phyloP scores from a whole-genome alignment of 169 alveolate species.

The Plasmodium adleri region DNA sequence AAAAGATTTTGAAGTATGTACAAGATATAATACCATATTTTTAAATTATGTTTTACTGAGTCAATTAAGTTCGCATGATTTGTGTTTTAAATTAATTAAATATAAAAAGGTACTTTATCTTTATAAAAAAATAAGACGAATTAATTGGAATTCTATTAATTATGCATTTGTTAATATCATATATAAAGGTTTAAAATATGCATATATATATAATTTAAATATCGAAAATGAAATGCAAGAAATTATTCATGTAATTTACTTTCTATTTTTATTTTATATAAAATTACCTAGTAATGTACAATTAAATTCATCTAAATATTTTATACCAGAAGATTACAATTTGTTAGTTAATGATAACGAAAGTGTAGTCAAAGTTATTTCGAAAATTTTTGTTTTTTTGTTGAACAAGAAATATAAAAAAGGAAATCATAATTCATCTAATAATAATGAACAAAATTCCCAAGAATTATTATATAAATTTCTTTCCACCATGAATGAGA shows the following conservation, averaged over 20 bases:
- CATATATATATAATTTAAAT: constrained; percentile 54
- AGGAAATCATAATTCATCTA: neutral
- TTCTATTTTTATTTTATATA: constrained; percentile 59
- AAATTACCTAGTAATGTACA: constrained; percentile 61
- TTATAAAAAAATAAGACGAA: constrained; percentile 38
- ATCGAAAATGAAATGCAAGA: constrained; percentile 46
- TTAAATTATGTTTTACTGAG: constrained; percentile 46
- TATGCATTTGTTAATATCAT: constrained; percentile 62
- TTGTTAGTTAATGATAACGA: constrained; percentile 56
- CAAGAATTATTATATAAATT: constrained; percentile 13
- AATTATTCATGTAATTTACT: constrained; percentile 17
- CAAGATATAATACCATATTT: constrained; percentile 67
- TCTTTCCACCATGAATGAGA: constrained; percentile 36
- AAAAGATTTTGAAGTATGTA: constrained; percentile 41
- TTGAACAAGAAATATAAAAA: constrained; percentile 31
- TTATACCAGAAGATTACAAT: constrained; percentile 55
- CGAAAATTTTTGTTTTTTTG: constrained; percentile 64
- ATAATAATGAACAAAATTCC: constrained; percentile 2
- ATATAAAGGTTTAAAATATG: constrained; percentile 67
- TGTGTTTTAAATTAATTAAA: constrained; percentile 64
- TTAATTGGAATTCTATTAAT: constrained; percentile 68
- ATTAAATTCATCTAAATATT: constrained; percentile 46
- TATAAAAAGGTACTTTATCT: constrained; percentile 24
- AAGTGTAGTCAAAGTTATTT: constrained; percentile 47
- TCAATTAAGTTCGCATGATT: constrained; percentile 53